These are phyloP conservation scores for Phaseolus coccineus DNA, from an alignment of 331 rosid species.

Conservation along the genomic window DNA sequence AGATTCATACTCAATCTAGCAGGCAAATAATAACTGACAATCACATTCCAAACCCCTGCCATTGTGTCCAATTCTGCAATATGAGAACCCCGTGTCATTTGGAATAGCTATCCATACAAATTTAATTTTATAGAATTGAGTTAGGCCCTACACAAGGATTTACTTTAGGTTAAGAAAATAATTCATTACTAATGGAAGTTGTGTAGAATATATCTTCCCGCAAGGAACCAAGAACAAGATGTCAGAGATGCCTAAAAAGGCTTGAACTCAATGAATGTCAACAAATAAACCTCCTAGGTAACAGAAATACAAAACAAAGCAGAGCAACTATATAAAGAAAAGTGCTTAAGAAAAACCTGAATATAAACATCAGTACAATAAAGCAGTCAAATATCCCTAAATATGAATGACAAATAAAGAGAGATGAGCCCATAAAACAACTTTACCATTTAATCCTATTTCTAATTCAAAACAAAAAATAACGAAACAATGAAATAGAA, in stretches of 20 bases:
- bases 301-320: slow-evolving; percentile 17
- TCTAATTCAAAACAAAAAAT: neutral
- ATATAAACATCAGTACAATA: neutral
- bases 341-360: neutral
- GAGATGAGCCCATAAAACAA: neutral
- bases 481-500: neutral
- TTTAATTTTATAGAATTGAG: neutral
- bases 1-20: neutral
- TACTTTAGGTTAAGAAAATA: slow-evolving; percentile 9
- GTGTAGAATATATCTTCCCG: neutral
- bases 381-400: neutral
- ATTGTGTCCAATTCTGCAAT: slow-evolving; percentile 2
- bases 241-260: neutral
- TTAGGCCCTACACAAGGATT: neutral
- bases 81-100: neutral
- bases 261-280: slow-evolving; percentile 9
- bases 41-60: slow-evolving; percentile 16
- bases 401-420: neutral
- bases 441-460: neutral
- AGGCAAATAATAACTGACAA: slow-evolving; percentile 23
- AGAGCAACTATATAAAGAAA: neutral
- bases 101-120: slow-evolving; percentile 19
- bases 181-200: neutral
- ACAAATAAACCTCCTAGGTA: slow-evolving; percentile 21
- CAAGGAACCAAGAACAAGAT: neutral